Percentiles rank a stretch among this genome's conserved stretches.
Evolutionary conservation across 805 yeast genomes (phyloP).

Genomic region (Teunomyces atbi): DNA sequence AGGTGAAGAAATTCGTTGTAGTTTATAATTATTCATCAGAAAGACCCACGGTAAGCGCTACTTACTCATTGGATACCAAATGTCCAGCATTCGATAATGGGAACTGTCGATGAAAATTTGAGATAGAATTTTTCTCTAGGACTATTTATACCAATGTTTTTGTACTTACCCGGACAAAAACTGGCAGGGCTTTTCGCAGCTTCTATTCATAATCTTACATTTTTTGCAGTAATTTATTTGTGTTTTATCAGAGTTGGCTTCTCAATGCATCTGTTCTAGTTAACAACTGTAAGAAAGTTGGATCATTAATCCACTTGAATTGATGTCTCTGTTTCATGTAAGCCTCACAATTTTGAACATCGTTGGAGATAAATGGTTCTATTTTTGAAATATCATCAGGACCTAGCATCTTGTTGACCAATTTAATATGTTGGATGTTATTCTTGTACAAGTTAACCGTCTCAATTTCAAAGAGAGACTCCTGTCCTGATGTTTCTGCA

Average conservation of each 20-base stretch:
- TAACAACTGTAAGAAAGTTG: not conserved
- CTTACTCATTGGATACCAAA: conserved; percentile 2
- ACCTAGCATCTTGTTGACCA: not conserved
- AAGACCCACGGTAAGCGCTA: not conserved
- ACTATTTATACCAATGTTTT: not conserved
- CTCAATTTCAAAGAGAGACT: conserved; percentile 60
- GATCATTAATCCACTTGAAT: not conserved
- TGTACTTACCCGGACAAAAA: not conserved
- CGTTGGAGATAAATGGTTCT: not conserved
- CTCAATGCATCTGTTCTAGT: not conserved
- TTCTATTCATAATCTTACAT: not conserved
- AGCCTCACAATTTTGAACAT: not conserved
- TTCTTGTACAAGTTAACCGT: conserved; percentile 65
- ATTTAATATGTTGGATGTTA: conserved; percentile 21
- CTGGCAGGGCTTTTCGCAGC: not conserved
- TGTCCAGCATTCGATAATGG: not conserved
- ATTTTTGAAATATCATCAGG: not conserved
- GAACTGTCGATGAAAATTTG: not conserved
- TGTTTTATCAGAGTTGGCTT: not conserved
- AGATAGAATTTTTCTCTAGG: not conserved
- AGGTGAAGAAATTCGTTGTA: conserved; percentile 70
- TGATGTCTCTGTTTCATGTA: not conserved
- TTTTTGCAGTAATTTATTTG: not conserved
- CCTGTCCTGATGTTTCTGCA: not conserved
- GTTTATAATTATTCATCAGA: conserved; percentile 33